Evolutionary conservation across 257 asterid genomes (phyloP).

Genomic region (Dorcoceras hygrometricum): DNA sequence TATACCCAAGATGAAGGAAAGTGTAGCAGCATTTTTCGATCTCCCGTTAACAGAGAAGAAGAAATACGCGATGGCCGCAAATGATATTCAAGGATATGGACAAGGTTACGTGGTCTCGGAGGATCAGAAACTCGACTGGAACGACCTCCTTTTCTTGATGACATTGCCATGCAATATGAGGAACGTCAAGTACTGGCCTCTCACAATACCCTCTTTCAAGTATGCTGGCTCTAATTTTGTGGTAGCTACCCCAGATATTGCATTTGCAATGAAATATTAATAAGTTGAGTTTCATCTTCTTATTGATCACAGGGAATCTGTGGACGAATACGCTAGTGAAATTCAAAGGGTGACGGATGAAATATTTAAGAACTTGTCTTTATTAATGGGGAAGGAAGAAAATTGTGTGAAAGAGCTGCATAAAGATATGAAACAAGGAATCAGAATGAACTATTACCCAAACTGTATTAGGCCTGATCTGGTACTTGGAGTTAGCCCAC

Average conservation of each 20-base stretch:
- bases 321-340: constrained; percentile 37
- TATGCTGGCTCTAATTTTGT: constrained; percentile 28
- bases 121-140: constrained; percentile 49
- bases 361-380: constrained; percentile 33
- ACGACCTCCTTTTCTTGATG: constrained; percentile 36
- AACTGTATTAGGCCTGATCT: constrained; percentile 40
- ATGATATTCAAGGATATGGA: constrained; percentile 50
- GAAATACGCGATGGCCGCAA: constrained; percentile 40
- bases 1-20: constrained; percentile 32
- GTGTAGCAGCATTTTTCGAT: constrained; percentile 35
- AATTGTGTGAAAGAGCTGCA: constrained; percentile 29
- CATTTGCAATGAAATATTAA: too few species aligned
- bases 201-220: constrained; percentile 41
- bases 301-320: constrained; percentile 29
- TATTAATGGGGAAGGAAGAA: constrained; percentile 34
- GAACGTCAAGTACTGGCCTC: constrained; percentile 43
- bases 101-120: constrained; percentile 43
- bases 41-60: constrained; percentile 45
- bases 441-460: constrained; percentile 42
- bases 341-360: constrained; percentile 33
- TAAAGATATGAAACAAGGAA: constrained; percentile 33
- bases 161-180: constrained; percentile 29
- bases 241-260: too few species aligned
- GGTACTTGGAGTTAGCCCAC: constrained; percentile 51
- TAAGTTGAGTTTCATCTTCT: neutral